Conservation (phyloP, 2,329 filamentous ascomycete genomes). For the Madurella mycetomatis region DNA sequence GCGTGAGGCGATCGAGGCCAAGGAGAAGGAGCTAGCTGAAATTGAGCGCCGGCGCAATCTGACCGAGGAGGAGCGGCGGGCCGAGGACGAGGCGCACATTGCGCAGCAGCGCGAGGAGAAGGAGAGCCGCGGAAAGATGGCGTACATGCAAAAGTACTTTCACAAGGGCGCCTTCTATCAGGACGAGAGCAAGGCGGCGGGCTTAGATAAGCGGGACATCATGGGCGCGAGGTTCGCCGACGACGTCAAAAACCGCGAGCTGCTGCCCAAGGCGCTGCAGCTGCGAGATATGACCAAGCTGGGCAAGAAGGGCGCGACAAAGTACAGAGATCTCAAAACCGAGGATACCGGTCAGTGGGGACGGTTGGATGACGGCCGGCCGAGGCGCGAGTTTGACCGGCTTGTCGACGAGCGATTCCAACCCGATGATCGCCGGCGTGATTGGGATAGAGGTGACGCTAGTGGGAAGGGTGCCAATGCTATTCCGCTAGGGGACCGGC, state of each 20-base stretch:
- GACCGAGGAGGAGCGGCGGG: slow-evolving; percentile 77
- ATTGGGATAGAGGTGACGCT: slow-evolving; percentile 41
- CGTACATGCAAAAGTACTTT: slow-evolving; percentile 92
- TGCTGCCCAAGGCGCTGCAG: slow-evolving; percentile 87
- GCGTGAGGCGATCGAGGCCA: slow-evolving; percentile 75
- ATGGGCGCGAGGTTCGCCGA: slow-evolving; percentile 82
- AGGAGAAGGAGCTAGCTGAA: slow-evolving; percentile 82
- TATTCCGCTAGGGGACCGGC: slow-evolving; percentile 62
- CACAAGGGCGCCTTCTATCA: slow-evolving; percentile 96
- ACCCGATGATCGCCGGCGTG: slow-evolving; percentile 46
- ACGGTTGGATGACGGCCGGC: slow-evolving; percentile 50
- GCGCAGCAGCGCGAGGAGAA: slow-evolving; percentile 77
- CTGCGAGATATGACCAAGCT: slow-evolving; percentile 90
- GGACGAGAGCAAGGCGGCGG: slow-evolving; percentile 70
- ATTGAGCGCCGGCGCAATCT: slow-evolving; percentile 83
- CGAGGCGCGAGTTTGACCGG: slow-evolving; percentile 36
- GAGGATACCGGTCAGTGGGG: slow-evolving; percentile 93
- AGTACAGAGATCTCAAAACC: slow-evolving; percentile 79
- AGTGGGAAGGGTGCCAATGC: slow-evolving; percentile 64
- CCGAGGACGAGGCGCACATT: slow-evolving; percentile 77
- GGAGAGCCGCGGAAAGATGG: slow-evolving; percentile 72
- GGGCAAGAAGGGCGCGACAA: slow-evolving; percentile 84
- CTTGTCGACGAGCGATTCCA: slow-evolving; percentile 61
- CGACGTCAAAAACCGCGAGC: slow-evolving; percentile 74
- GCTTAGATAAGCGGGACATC: slow-evolving; percentile 74